Conservation (phyloP, 148 eudicot genomes). For the Rhododendron ferrugineum region DNA sequence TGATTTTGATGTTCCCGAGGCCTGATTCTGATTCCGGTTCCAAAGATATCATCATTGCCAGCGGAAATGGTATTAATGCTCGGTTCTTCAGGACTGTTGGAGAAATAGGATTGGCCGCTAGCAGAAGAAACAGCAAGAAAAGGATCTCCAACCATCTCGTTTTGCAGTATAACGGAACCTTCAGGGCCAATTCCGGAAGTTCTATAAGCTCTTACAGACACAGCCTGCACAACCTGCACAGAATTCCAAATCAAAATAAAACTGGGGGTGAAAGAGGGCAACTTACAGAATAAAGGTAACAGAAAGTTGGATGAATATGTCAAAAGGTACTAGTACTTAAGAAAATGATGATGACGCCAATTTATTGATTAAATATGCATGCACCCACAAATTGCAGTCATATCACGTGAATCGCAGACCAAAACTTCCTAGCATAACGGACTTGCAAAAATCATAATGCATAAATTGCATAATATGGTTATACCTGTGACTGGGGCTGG, state of each 20-base stretch:
- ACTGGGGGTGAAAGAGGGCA: neutral
- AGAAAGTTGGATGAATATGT: too few species aligned
- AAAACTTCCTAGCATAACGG: neutral
- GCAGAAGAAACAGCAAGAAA: constrained; percentile 13
- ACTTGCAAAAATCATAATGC: neutral
- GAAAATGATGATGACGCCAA: too few species aligned
- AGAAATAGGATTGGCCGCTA: constrained; percentile 24
- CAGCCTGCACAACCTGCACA: constrained; percentile 4
- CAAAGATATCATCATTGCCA: constrained; percentile 19
- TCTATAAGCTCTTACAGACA: neutral
- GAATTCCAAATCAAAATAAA: neutral
- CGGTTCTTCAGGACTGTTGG: constrained; percentile 11
- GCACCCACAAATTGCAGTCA: neutral
- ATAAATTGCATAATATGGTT: neutral
- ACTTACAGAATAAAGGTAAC: neutral
- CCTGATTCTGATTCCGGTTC: constrained; percentile 46
- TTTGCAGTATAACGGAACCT: neutral
- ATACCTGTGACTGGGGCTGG: neutral
- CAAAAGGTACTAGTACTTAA: too few species aligned
- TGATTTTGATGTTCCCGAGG: constrained; percentile 22
- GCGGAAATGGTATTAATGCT: constrained; percentile 3
- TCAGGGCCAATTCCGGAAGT: neutral
- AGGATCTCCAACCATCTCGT: neutral
- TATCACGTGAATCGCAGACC: neutral
- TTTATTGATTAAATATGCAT: neutral